phyloP scores from a whole-genome alignment of 2,329 filamentous ascomycete species.

The Ophiocordyceps camponoti-leonardi region DNA sequence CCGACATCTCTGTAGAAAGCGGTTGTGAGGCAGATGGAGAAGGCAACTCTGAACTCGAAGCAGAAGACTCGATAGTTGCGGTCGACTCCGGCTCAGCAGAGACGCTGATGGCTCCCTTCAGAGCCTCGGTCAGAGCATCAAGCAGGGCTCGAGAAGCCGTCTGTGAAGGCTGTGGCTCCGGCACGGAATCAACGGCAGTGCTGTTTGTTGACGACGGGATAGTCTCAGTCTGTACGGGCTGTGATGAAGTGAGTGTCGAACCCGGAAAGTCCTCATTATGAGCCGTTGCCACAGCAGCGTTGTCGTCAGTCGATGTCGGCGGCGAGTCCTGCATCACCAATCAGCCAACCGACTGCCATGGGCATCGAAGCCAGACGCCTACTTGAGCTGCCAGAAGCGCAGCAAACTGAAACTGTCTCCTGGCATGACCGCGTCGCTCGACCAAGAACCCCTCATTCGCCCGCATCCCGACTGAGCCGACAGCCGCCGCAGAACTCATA shows the following conservation, averaged over 20 bases:
- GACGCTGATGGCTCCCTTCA: constrained; percentile 2
- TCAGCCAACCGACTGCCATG: not conserved
- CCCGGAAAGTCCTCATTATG: not conserved
- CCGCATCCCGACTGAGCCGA: constrained; percentile 2
- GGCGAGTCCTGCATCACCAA: not conserved
- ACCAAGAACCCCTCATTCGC: constrained; percentile 1
- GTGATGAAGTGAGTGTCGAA: not conserved
- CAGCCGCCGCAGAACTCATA: constrained; percentile 1
- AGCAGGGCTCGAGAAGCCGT: constrained; percentile 1
- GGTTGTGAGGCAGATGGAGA: not conserved
- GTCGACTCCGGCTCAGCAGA: not conserved
- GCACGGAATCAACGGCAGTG: not conserved
- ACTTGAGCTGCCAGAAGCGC: constrained; percentile 6
- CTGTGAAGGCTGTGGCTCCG: not conserved
- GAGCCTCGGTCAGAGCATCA: constrained; percentile 4
- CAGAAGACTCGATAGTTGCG: not conserved
- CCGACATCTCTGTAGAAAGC: not conserved
- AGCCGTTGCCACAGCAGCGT: not conserved
- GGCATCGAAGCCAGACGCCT: not conserved
- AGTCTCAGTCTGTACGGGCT: not conserved
- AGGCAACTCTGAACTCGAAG: not conserved
- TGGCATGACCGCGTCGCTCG: constrained; percentile 1
- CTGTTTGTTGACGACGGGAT: not conserved
- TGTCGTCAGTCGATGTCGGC: not conserved
- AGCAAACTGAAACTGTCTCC: constrained; percentile 10